Percentiles rank a stretch among this genome's conserved stretches.
phyloP scores from a whole-genome alignment of 345 rosid genomes.

The rapeseed (Brassica napus) region Da-Ae NC_063435.1:20987501-20988000 shows the following conservation, averaged over 20 bases:
- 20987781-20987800: constrained; percentile 41
- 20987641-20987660: not conserved
- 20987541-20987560: constrained; percentile 9
- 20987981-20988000: constrained; percentile 25
- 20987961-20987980: constrained; percentile 36
- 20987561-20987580: constrained; percentile 24
- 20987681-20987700: not conserved
- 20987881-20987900: constrained; percentile 92
- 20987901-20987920: constrained; percentile 65
- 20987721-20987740: constrained; percentile 66
- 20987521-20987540: not conserved
- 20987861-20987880: constrained; percentile 79
- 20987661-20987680: not conserved
- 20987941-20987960: constrained; percentile 24
- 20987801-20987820: constrained; percentile 24
- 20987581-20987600: constrained; percentile 27
- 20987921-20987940: constrained; percentile 29
- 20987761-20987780: constrained; percentile 46
- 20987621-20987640: not conserved
- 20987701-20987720: constrained; percentile 85
- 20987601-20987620: constrained; percentile 29
- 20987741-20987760: constrained; percentile 96
- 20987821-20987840: constrained; percentile 12
- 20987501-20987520: constrained; percentile 10
- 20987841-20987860: constrained; percentile 40